Conservation (phyloP, 345 rosid species). For the Fremontodendron californicum region DNA sequence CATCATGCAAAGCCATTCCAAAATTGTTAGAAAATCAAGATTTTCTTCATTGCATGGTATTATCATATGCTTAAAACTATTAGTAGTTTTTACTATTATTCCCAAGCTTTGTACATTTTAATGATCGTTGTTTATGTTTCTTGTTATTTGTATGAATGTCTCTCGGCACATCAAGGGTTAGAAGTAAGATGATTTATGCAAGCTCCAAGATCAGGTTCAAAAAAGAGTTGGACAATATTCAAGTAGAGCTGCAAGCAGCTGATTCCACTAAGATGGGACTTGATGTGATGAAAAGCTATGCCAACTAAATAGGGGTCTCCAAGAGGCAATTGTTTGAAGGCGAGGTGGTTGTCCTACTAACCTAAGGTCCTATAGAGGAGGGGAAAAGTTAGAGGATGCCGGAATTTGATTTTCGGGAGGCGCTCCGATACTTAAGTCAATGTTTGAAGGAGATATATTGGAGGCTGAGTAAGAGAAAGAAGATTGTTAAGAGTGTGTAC, state of each 20-base stretch:
- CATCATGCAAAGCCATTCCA: no score
- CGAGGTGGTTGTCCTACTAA: no score
- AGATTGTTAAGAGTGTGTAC: no score
- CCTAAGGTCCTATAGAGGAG: no score
- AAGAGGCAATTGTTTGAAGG: no score
- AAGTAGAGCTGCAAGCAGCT: constrained; percentile 60
- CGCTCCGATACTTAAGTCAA: no score
- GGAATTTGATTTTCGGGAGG: no score
- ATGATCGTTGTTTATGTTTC: background rate
- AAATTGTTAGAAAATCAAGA: constrained; percentile 61
- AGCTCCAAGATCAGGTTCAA: constrained; percentile 64
- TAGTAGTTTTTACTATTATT: background rate
- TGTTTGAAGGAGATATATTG: no score
- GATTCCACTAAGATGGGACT: constrained; percentile 63
- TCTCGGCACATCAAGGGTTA: constrained; percentile 49
- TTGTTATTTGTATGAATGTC: constrained; percentile 31
- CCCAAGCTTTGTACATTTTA: background rate
- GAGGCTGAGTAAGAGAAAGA: no score
- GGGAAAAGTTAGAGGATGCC: no score
- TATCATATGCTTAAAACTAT: no score
- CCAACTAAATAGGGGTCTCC: background rate
- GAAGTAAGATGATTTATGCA: constrained; percentile 68
- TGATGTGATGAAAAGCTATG: constrained; percentile 36
- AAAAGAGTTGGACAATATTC: constrained; percentile 59
- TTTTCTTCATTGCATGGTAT: no score